Base-by-base conservation (phyloP, 805 yeast species). In the Allodekkera sacchari region DNA sequence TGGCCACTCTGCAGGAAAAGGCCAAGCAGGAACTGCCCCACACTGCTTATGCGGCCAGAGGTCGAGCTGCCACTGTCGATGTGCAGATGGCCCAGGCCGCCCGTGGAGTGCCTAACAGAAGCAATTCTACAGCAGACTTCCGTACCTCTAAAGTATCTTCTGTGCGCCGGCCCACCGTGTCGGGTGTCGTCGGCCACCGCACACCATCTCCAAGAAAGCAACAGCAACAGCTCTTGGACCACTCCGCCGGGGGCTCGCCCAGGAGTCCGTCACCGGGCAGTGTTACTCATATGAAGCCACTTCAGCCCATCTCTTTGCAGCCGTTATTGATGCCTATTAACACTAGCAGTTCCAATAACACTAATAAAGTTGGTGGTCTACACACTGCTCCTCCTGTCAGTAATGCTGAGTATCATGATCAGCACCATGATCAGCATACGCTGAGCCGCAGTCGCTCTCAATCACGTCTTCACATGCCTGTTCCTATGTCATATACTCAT, bases 401-500 rank as follows among this genome's bases (percentile, higher is more conserved):
- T 13, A 29, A 38, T 12, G 22, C 34, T 4, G 48, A 43, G 12
- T 32, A 27, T 7, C 38, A 31, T 13, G 46, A 45, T 18, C 30
- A 45, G 35, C 23, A 37, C 34, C 33, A 53, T 45, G 16, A 30
- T 41, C 16, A 50, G 45, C 31, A 50, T 4, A 59, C 60, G 6
- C 31, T 40, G 18, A 35, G 21, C 27, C 57, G 68, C 25, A 66
- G 68, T 21, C 66, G 72, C 36, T 75, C 78, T 1, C 68, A 77
- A 22, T 54, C 78, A 27, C 72, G 74, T 37, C 63, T 81, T 14
- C 87, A 80, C 49, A 80, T 81, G 87, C 89, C 88, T 4, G 66
- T 74, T 3, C 88, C 89, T 1, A 66, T 38, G 3, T 25, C 77
- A 20, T 20, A 21, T 11, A 17, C n/a, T 10, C 18, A n/a, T 18